Evolutionary conservation across 139 green algal species (phyloP).

Genomic region (Astrephomene gubernaculifera): DNA sequence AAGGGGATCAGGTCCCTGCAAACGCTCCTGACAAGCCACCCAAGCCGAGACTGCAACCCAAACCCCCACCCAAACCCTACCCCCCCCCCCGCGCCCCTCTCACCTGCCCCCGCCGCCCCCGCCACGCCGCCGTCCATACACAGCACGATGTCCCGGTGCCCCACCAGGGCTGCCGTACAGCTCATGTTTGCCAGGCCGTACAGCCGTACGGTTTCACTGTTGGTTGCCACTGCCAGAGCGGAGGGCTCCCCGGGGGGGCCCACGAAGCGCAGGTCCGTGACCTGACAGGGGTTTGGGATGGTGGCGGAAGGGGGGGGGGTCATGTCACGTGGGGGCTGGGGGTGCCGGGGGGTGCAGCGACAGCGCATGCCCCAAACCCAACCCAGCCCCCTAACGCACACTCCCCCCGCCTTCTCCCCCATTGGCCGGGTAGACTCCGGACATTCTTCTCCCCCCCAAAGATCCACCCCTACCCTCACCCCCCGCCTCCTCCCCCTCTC

Average conservation of each 20-base stretch:
- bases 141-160: slow-evolving; percentile 72
- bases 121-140: slow-evolving; percentile 53
- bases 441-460: too few relatives aligned
- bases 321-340: neutral
- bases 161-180: slow-evolving; percentile 68
- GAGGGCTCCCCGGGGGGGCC: slow-evolving; percentile 55
- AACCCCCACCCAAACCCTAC: too few relatives aligned
- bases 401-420: neutral
- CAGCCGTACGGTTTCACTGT: slow-evolving; percentile 82
- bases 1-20: too few relatives aligned
- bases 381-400: neutral
- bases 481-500: neutral
- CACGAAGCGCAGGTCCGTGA: slow-evolving; percentile 91
- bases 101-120: neutral
- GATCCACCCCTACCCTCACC: neutral
- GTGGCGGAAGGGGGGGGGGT: neutral
- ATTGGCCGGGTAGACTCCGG: slow-evolving; percentile 80
- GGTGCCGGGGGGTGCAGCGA: neutral
- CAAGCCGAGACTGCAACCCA: too few relatives aligned
- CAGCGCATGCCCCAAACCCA: neutral
- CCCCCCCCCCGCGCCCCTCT: too few relatives aligned
- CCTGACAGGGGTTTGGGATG: too few relatives aligned
- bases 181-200: slow-evolving; percentile 72
- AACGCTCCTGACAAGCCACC: too few relatives aligned
- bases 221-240: slow-evolving; percentile 83